Evolutionary conservation across 2,329 filamentous ascomycete species (phyloP), one percentile per base, ranked within the genome.

Genomic region (Penicillium sp.): DNA sequence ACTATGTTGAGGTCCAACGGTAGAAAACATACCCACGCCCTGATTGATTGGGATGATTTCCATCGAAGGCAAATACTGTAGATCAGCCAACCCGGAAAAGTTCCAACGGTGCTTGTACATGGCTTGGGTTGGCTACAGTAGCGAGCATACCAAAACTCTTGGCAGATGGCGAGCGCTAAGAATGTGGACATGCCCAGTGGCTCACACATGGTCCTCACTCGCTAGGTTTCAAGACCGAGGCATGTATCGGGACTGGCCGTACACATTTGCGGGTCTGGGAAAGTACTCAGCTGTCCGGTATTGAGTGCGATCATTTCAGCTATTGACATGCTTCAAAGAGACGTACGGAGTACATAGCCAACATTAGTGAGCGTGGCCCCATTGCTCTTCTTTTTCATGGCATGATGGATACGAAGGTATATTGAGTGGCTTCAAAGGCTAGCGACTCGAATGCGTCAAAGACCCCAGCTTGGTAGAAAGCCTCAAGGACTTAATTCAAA

Each of bases 71-170:
- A 30, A 28, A 30, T 7, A 48, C 2, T 22, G 8, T n/a, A 16
- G 16, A 48, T 26, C 26, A n/a, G 26, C 25, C 40, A 7, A 48
- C 25, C 10, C 14, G 14, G 26, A 16, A 48, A 16, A 25, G 30
- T 46, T 28, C 43, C 5, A 46, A 46, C 13, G 25, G 14, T 30
- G 16, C 7, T 48, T 30, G 22, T 16, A 26, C 8, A 16, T 25
- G 25, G 25, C 26, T 48, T 30, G 14, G 25, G 45, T n/a, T 48
- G 25, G 26, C 16, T 30, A 33, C 30, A 33, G 30, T 33, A 51
- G 28, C 48, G 30, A 19, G 22, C 48, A 51, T 51, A 51, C 48
- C 48, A 49, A 49, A 30, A 51, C n/a, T 28, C 25, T 53, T 42
- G 33, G 51, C 51, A 53, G 3, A n/a, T 6, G 19, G 19, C 22